Conservation (phyloP, 2,329 filamentous ascomycete species). For the Colletotrichum sp. region DNA sequence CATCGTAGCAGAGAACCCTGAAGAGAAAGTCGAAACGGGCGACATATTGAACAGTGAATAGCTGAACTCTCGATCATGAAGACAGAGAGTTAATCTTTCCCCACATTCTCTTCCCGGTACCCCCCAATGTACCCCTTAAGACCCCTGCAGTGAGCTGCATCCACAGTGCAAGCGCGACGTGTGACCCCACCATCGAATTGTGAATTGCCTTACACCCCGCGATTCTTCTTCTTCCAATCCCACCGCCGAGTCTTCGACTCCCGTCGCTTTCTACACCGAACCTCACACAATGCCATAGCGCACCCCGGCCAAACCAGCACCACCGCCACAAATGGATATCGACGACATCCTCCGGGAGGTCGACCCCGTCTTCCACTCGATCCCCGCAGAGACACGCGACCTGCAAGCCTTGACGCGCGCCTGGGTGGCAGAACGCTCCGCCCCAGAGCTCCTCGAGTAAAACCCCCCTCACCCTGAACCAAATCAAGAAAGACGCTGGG, state of each 20-base stretch:
- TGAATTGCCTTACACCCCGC: not conserved
- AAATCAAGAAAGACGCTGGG: not conserved
- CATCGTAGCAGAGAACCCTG: not conserved
- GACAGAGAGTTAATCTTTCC: not conserved
- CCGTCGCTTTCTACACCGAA: not conserved
- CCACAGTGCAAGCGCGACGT: not conserved
- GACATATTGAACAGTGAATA: not conserved
- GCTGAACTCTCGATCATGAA: not conserved
- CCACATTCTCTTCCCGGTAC: too few relatives aligned
- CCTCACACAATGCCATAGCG: slow-evolving; percentile 6
- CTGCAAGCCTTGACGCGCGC: slow-evolving; percentile 88
- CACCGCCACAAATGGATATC: slow-evolving; percentile 69
- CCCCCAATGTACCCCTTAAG: not conserved
- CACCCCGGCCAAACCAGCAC: not conserved
- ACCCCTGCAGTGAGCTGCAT: not conserved
- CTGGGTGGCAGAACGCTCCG: slow-evolving; percentile 91
- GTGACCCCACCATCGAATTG: slow-evolving; percentile 14
- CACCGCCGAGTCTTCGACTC: not conserved
- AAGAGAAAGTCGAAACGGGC: not conserved
- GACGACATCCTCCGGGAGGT: slow-evolving; percentile 81
- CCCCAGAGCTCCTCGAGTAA: slow-evolving; percentile 87
- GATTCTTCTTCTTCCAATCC: not conserved
- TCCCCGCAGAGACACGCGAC: slow-evolving; percentile 71
- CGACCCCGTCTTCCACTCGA: slow-evolving; percentile 60
- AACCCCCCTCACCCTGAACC: slow-evolving; percentile 20